Evolutionary conservation across 345 rosid species (phyloP).

Genomic region (Murraya koenigii): DNA sequence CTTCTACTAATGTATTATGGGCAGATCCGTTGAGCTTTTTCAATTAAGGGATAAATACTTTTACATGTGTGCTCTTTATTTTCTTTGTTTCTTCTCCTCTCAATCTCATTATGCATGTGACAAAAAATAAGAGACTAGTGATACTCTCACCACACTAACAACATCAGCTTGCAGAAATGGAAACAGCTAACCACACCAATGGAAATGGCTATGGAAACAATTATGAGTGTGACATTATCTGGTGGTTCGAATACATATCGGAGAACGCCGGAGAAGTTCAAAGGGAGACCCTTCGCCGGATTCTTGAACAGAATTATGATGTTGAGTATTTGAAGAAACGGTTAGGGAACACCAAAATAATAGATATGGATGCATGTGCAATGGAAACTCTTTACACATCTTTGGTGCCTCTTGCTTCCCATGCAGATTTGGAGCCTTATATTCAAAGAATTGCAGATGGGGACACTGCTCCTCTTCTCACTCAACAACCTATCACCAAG

Average conservation of each 20-base stretch:
- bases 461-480: constrained; percentile 68
- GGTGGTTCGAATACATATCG: constrained; percentile 63
- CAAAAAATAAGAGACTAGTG: neutral
- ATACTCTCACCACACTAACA: neutral
- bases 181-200: neutral
- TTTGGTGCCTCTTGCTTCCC: constrained; percentile 75
- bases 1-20: neutral
- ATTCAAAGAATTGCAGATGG: constrained; percentile 86
- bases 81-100: neutral
- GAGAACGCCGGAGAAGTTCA: constrained; percentile 54
- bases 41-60: constrained; percentile 1
- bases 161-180: neutral
- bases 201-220: constrained; percentile 21
- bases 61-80: constrained; percentile 9
- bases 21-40: too few species aligned
- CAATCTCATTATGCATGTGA: neutral
- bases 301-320: constrained; percentile 56
- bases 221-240: constrained; percentile 40
- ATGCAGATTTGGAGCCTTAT: constrained; percentile 80
- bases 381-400: constrained; percentile 69
- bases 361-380: constrained; percentile 51
- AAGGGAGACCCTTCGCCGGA: constrained; percentile 64
- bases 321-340: constrained; percentile 68
- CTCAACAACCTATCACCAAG: constrained; percentile 59
- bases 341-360: constrained; percentile 47